Percentiles rank a stretch among this genome's conserved stretches.
Evolutionary conservation across 202 grass and related monocot genomes (phyloP).

Genomic region (Elaeis oleifera): DNA sequence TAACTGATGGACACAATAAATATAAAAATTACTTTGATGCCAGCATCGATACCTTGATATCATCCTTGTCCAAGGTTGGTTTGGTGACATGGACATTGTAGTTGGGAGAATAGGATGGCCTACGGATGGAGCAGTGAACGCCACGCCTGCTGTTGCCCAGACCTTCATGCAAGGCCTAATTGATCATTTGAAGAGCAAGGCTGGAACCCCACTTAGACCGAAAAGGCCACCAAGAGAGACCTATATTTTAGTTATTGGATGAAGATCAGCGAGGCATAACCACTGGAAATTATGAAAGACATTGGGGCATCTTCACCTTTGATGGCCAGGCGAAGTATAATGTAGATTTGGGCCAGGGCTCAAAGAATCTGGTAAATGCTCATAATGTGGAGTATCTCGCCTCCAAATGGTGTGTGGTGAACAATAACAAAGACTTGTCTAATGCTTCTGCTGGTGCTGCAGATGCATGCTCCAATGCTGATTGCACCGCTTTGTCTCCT

Average conservation of each 20-base stretch:
- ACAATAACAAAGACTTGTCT: constrained; percentile 68
- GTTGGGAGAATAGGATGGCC: constrained; percentile 86
- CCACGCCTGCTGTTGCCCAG: constrained; percentile 61
- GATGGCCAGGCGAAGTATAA: constrained; percentile 84
- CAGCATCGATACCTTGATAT: constrained; percentile 74
- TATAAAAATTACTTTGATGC: constrained; percentile 79
- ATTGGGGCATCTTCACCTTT: constrained; percentile 85
- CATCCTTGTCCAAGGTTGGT: constrained; percentile 67
- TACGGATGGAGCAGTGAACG: constrained; percentile 81
- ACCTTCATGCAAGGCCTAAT: constrained; percentile 75
- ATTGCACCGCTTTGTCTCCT: constrained; percentile 63
- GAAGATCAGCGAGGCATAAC: constrained; percentile 52
- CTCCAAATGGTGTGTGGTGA: constrained; percentile 80
- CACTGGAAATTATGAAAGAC: constrained; percentile 61
- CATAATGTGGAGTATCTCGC: constrained; percentile 63
- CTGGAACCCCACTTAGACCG: constrained; percentile 71
- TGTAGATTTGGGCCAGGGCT: constrained; percentile 71
- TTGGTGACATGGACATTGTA: constrained; percentile 57
- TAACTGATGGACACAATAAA: constrained; percentile 65
- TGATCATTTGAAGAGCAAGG: constrained; percentile 65
- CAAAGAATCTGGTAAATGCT: constrained; percentile 50
- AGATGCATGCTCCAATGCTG: constrained; percentile 56
- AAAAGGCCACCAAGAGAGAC: constrained; percentile 58
- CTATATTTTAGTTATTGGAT: constrained; percentile 67
- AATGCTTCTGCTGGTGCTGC: constrained; percentile 52